Evolutionary conservation across 352 stramenopile genomes (phyloP).

Genomic region (Blastocystis sp.): DNA sequence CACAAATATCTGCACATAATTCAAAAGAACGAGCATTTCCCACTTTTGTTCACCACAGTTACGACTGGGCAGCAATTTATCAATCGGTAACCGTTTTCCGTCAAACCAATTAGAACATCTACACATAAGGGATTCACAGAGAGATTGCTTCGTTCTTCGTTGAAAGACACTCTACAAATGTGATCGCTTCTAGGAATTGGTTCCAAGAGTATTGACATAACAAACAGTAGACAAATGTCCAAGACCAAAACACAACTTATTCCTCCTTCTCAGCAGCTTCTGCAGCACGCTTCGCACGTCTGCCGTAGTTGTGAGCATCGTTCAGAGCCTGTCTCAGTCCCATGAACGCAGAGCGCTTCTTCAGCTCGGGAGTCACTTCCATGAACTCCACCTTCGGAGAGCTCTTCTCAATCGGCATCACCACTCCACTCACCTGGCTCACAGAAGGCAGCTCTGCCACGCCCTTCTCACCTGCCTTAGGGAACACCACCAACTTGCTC

Average conservation of each 20-base stretch:
- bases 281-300: neutral
- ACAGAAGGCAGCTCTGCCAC: neutral
- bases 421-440: neutral
- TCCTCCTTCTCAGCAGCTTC: constrained; percentile 19
- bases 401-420: neutral
- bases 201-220: constrained; percentile 22
- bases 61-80: constrained; percentile 33
- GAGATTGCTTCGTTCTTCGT: neutral
- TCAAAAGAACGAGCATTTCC: neutral
- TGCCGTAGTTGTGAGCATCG: constrained; percentile 44
- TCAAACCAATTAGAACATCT: neutral
- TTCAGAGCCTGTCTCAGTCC: constrained; percentile 53
- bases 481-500: constrained; percentile 9
- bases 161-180: neutral
- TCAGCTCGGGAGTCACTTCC: neutral
- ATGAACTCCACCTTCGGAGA: neutral
- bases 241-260: neutral
- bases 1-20: neutral
- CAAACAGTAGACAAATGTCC: neutral
- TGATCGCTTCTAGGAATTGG: neutral
- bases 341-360: constrained; percentile 77
- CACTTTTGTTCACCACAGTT: constrained; percentile 3
- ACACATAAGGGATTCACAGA: neutral
- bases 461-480: no score
- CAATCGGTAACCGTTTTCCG: neutral